Percentiles rank a stretch among this genome's conserved stretches.
Conservation (phyloP, 1,139 yeast species). For the Pichia sp. region DNA sequence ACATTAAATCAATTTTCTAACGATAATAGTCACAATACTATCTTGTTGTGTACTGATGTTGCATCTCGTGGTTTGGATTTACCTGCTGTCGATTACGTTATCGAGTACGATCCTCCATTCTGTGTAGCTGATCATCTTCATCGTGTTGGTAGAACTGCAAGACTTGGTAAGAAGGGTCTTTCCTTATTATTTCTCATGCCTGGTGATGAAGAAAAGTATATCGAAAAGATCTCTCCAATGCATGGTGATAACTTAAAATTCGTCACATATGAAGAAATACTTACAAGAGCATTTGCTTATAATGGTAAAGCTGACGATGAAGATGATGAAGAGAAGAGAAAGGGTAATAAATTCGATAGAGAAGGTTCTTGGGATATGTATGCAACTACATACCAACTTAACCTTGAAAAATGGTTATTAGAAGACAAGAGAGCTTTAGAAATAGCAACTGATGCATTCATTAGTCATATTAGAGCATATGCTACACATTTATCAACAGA, state of each 20-base stretch:
- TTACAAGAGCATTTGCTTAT: slow-evolving; percentile 61
- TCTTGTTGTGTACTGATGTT: slow-evolving; percentile 86
- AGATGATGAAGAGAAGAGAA: slow-evolving; percentile 28
- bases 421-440: slow-evolving; percentile 63
- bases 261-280: slow-evolving; percentile 48
- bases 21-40: slow-evolving; percentile 37
- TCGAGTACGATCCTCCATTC: slow-evolving; percentile 92
- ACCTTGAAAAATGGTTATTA: slow-evolving; percentile 83
- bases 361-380: slow-evolving; percentile 79
- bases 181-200: slow-evolving; percentile 80
- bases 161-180: slow-evolving; percentile 87
- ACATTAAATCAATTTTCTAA: slow-evolving; percentile 67
- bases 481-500: slow-evolving; percentile 92
- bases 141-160: slow-evolving; percentile 96
- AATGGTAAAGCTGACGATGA: slow-evolving; percentile 35
- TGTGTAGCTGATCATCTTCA: slow-evolving; percentile 90
- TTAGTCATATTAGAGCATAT: slow-evolving; percentile 90
- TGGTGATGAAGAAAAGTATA: slow-evolving; percentile 82
- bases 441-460: slow-evolving; percentile 60
- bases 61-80: slow-evolving; percentile 98
- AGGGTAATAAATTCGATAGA: slow-evolving; percentile 28
- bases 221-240: slow-evolving; percentile 51
- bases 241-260: slow-evolving; percentile 66
- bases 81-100: slow-evolving; percentile 90
- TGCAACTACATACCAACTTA: slow-evolving; percentile 96